phyloP scores from a whole-genome alignment of 2,329 filamentous ascomycete species.

The Orbilia oligospora region DNA sequence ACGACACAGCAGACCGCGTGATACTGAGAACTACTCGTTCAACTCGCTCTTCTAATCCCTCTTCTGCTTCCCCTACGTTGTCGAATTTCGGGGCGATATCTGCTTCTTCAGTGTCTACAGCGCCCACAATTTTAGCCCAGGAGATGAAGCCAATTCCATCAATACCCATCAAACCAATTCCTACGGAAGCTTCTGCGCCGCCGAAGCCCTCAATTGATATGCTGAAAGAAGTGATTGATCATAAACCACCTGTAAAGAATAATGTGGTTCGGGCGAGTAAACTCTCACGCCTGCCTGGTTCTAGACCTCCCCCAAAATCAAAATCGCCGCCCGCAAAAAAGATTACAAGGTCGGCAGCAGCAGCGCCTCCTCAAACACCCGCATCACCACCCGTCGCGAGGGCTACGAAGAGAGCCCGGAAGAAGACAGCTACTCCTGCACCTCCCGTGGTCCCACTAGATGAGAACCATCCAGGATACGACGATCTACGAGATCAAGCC shows the following conservation, averaged over 20 bases:
- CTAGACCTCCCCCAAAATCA: slow-evolving; percentile 14
- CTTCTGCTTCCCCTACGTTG: slow-evolving; percentile 23
- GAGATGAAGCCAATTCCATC: background rate
- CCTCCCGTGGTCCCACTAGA: slow-evolving; percentile 47
- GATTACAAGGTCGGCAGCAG: slow-evolving; percentile 17
- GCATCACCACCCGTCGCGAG: background rate
- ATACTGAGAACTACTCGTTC: slow-evolving; percentile 42
- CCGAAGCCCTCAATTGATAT: slow-evolving; percentile 51
- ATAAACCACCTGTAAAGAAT: slow-evolving; percentile 27
- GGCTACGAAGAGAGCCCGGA: slow-evolving; percentile 12
- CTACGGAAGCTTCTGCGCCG: slow-evolving; percentile 11
- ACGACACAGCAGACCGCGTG: slow-evolving; percentile 13
- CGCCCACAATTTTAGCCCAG: background rate
- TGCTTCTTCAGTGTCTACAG: background rate
- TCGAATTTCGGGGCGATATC: slow-evolving; percentile 7
- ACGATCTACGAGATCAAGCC: slow-evolving; percentile 57
- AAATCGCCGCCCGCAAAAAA: slow-evolving; percentile 20
- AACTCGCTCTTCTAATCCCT: slow-evolving; percentile 40
- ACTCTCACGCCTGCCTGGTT: slow-evolving; percentile 30
- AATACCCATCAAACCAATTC: background rate
- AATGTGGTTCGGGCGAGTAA: slow-evolving; percentile 39
- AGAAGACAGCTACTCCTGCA: slow-evolving; percentile 26
- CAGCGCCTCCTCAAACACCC: background rate
- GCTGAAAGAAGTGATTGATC: slow-evolving; percentile 49
- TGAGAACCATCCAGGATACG: slow-evolving; percentile 57